Percentiles rank a stretch among this genome's conserved stretches.
These are phyloP conservation scores for Ceratobasidium sp. DNA, from an alignment of 1,284 basidiomycete species.

Conservation along the genomic window DNA sequence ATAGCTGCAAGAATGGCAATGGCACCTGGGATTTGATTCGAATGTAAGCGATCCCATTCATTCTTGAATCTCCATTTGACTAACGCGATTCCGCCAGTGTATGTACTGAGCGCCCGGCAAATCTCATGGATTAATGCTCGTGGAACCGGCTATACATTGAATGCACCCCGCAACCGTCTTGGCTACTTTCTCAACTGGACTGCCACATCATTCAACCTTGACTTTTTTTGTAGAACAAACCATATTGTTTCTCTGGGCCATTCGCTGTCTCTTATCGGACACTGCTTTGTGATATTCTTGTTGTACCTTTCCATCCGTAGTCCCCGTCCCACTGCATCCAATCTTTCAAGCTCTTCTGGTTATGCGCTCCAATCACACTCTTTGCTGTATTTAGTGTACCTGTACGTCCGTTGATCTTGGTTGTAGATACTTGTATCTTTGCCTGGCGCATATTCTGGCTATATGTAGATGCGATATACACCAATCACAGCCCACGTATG, in stretches of 20 bases:
- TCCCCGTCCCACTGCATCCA: too few species aligned
- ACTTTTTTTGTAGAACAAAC: neutral
- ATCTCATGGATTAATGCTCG: neutral
- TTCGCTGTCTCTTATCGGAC: neutral
- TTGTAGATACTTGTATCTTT: neutral
- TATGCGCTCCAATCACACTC: neutral
- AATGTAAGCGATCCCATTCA: neutral
- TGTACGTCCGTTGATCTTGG: neutral
- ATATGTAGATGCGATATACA: neutral
- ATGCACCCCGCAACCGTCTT: too few species aligned
- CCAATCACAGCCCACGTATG: too few species aligned
- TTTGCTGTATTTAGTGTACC: neutral
- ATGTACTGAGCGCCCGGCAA: constrained; percentile 11
- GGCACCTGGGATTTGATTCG: constrained; percentile 29
- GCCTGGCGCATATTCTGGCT: too few species aligned
- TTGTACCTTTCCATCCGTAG: neutral
- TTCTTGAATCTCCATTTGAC: neutral
- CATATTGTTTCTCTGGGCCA: neutral
- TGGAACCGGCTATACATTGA: neutral
- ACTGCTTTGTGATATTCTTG: neutral
- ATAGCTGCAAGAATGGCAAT: constrained; percentile 27
- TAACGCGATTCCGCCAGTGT: neutral
- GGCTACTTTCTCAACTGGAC: neutral
- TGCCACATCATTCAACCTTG: neutral
- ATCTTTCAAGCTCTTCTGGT: neutral